Evolutionary conservation across 805 yeast genomes (phyloP), one percentile per base, ranked within the genome.

Genomic region (Zygotorulaspora florentina): DNA sequence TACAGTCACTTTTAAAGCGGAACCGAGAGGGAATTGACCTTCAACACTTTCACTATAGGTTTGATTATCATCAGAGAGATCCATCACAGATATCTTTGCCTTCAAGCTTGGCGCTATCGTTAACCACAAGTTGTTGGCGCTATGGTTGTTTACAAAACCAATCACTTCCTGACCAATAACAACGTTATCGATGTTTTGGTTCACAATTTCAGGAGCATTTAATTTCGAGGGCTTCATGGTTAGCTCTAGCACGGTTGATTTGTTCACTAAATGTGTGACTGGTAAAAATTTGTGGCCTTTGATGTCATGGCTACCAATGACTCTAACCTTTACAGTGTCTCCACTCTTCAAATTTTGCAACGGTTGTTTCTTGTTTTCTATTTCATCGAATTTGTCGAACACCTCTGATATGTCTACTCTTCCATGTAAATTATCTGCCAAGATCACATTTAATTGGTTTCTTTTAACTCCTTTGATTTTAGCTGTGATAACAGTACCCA

Each of bases 381-480:
- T 83, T 25, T 79, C 83, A 2, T 69, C 65, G 48, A 70, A 64
- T 0, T 64, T 54, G 43, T 78, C 80, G 65, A 77, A 85, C 33
- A 85, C 69, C 65, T 88, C 85, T 13, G 89, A 76, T 13, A 83
- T 72, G 56, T 87, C 95, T 47, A 90, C 67, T 61, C 95, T 78
- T 31, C 95, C 97, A 56, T 79, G 85, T 50, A 81, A 71, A 59
- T 85, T 82, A 48, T 84, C 93, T 43, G 93, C 89, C 38, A 89
- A 70, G 40, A 76, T 76, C 15, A 90, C 85, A 56, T 82, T 81
- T 54, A 90, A 69, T 67, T 87, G 93, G 5, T 87, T 79, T 27
- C 77, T 79, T 61, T 85, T 86, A 30, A 86, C 75, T 1, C 82
- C 69, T 40, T 75, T 81, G 45, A 90, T 67, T 13, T 62, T 59